These are phyloP conservation scores for Myxozyma neotropica DNA, from an alignment of 805 yeast genomes.

Conservation along the genomic window DNA sequence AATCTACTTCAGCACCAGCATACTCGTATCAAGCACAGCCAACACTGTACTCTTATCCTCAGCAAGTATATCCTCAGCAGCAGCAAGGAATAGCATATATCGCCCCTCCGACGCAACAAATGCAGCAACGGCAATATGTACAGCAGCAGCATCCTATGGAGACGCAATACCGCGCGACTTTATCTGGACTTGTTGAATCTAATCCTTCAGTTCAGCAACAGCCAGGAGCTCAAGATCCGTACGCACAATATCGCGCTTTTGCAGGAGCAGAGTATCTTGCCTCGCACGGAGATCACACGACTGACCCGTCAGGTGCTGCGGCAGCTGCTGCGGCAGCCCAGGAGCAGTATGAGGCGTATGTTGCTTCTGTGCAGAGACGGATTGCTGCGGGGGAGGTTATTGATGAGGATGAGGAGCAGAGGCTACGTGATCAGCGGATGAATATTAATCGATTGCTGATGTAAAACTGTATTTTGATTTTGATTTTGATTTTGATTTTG, in stretches of 20 bases:
- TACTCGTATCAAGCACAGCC: background rate
- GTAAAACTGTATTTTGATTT: background rate
- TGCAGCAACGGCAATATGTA: background rate
- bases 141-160: background rate
- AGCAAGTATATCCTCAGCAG: background rate
- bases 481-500: background rate
- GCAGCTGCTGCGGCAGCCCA: conserved; percentile 16
- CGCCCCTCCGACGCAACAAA: background rate
- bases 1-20: background rate
- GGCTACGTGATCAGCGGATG: conserved; percentile 29
- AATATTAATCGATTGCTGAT: conserved; percentile 28
- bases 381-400: conserved; percentile 11
- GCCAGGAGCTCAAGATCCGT: conserved; percentile 11
- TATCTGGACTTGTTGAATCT: background rate
- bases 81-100: background rate
- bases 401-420: conserved; percentile 27
- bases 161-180: background rate
- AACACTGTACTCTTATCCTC: background rate
- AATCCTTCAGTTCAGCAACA: background rate
- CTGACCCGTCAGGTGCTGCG: background rate
- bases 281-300: background rate
- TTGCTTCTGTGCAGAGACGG: conserved; percentile 13
- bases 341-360: conserved; percentile 19
- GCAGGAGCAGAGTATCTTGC: background rate
- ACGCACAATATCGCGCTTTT: conserved; percentile 1